A percentile compares a stretch with the other conserved stretches of the same genome.
Evolutionary conservation across 345 rosid genomes (phyloP).

Genomic region (Pugionium dolabratum): DNA sequence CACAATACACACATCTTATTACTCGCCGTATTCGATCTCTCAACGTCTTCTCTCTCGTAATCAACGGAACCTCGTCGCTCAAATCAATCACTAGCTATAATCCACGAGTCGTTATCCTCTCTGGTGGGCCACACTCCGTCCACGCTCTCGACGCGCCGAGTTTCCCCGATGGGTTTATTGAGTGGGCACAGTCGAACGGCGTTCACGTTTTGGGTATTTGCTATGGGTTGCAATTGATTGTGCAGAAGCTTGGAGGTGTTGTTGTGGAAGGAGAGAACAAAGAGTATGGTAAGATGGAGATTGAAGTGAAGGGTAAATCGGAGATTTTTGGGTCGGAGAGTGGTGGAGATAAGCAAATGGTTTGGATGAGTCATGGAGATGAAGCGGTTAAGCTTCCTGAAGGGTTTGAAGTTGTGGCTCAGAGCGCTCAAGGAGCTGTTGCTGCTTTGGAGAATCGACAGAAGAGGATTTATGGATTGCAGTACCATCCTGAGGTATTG

Average conservation of each 20-base stretch:
- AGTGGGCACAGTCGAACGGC: conserved; percentile 65
- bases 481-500: conserved; percentile 91
- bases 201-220: conserved; percentile 78
- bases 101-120: conserved; percentile 84
- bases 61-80: conserved; percentile 81
- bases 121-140: conserved; percentile 96
- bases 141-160: conserved; percentile 69
- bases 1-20: conserved; percentile 92
- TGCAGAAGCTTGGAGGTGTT: conserved; percentile 79
- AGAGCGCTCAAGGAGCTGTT: conserved; percentile 76
- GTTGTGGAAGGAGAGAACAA: conserved; percentile 74
- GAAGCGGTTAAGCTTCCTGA: conserved; percentile 71
- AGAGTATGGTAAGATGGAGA: conserved; percentile 98
- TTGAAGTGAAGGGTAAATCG: conserved; percentile 51
- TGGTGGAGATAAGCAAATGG: conserved; percentile 72
- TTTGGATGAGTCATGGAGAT: conserved; percentile 99
- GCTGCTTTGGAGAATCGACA: conserved; percentile 70
- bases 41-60: conserved; percentile 79
- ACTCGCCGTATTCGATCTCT: conserved; percentile 91
- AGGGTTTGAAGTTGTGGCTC: conserved; percentile 74
- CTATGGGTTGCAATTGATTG: conserved; percentile 84
- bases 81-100: conserved; percentile 54
- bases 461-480: conserved; percentile 80
- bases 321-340: conserved; percentile 67
- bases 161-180: conserved; percentile 69